Evolutionary conservation across 2,329 filamentous ascomycete species (phyloP), one percentile per base, ranked within the genome.

Genomic region (Colletotrichum sp.): DNA sequence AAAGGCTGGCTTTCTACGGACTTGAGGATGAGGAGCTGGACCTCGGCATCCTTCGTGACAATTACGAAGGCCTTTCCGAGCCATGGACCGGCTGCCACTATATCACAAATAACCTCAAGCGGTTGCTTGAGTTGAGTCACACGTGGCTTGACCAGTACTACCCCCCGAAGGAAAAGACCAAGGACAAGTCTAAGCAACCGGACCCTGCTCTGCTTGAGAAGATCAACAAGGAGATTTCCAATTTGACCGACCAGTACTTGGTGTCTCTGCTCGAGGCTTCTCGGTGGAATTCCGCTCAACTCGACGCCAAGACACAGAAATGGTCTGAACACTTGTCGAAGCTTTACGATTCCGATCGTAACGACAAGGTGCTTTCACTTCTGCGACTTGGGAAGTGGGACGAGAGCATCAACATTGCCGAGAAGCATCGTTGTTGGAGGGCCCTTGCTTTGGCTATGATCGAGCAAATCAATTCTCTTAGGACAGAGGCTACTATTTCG

Each of bases 71-170:
- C 13, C 88, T 98, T 10, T 91, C 94, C 0, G 93, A 95, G 75
- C 94, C 96, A 60, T 99, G 97, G 97, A 98, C 96, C 1, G 96
- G 95, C 18, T 92, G 90, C 78, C 84, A 86, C 58, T 91, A 89
- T 77, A 87, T 93, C 71, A 89, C 91, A 66, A 92, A 92, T 81
- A 93, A 93, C 76, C 80, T 88, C 15, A 91, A 91, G 80, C 90
- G 91, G 21, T 87, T 93, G 18, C 85, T 91, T 28, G 90, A 93
- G 77, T 87, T 93, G 21, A 88, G 88, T 52, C 86, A 89, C 30
- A 87, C 89, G 73, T 92, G 90, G 90, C 85, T 90, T 5, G 86
- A 88, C 62, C 85, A 88, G 67, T 85, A 89, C 77, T 86, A 86
- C 28, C 79, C 82, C 1, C 77, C 78, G 18, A 70, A 81, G 32